Evolutionary conservation across 1,284 basidiomycete genomes (phyloP).

Genomic region (Leccinum solheimii): DNA sequence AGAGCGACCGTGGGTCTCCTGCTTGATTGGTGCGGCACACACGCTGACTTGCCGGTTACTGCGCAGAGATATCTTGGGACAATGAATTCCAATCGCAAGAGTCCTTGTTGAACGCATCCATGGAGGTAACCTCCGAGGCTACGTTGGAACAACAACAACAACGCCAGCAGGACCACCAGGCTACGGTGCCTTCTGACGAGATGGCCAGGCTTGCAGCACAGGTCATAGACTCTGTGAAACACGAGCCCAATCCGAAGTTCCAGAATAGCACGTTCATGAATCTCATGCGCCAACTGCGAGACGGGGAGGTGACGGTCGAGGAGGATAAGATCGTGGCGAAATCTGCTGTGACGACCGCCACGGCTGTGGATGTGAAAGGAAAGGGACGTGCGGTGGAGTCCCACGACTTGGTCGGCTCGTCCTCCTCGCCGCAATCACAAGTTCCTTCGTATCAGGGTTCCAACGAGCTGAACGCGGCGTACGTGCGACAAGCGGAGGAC

Average conservation of each 20-base stretch:
- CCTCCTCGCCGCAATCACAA: constrained; percentile 11
- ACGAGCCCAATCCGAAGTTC: constrained; percentile 84
- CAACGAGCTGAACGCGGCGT: constrained; percentile 25
- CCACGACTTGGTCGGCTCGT: constrained; percentile 3
- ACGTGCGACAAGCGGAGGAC: constrained; percentile 41
- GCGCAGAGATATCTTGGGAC: constrained; percentile 56
- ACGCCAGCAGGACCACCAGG: constrained; percentile 20
- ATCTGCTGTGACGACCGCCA: constrained; percentile 25
- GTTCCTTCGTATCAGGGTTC: constrained; percentile 18
- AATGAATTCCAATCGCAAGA: constrained; percentile 63
- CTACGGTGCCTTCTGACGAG: constrained; percentile 49
- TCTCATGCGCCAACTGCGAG: constrained; percentile 84
- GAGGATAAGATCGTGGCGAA: constrained; percentile 76
- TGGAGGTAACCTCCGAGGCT: neutral
- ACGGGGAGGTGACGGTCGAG: constrained; percentile 81
- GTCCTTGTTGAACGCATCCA: constrained; percentile 27
- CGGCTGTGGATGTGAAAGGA: constrained; percentile 55
- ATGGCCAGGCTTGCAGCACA: constrained; percentile 75
- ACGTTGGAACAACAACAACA: constrained; percentile 16
- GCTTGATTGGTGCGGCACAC: neutral
- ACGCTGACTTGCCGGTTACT: neutral
- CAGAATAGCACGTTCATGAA: constrained; percentile 85
- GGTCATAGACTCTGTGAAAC: constrained; percentile 67
- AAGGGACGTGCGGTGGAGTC: constrained; percentile 56
- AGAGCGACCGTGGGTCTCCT: constrained; percentile 38